These are phyloP conservation scores for Letharia lupina DNA, from an alignment of 495 filamentous ascomycete species.

Conservation along the genomic window DNA sequence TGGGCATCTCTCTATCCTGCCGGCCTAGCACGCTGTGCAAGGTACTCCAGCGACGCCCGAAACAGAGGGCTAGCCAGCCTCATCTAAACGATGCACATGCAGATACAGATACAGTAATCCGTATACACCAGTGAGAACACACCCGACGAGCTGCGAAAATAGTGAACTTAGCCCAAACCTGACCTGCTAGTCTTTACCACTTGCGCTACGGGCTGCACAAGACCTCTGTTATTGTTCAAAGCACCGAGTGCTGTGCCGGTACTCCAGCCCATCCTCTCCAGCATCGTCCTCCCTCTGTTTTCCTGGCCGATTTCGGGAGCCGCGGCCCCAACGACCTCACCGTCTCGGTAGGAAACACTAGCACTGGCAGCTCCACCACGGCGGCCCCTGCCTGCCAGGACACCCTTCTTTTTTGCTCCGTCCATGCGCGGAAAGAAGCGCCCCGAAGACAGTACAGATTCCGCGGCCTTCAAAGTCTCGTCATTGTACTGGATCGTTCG, in stretches of 20 bases:
- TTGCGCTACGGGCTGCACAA: constrained; percentile 75
- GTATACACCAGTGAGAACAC: constrained; percentile 6
- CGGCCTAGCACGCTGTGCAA: background rate
- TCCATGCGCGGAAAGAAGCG: constrained; percentile 40
- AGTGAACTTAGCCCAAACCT: constrained; percentile 60
- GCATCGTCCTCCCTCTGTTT: constrained; percentile 77
- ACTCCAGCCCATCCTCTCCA: constrained; percentile 98
- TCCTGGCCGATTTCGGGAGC: constrained; percentile 77
- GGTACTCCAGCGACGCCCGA: background rate
- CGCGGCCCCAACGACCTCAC: constrained; percentile 78
- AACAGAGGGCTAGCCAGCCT: background rate
- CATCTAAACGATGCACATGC: background rate
- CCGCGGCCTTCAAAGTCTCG: constrained; percentile 34
- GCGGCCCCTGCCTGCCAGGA: constrained; percentile 21
- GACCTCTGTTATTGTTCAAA: constrained; percentile 69
- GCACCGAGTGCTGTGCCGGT: constrained; percentile 81
- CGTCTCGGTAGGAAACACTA: constrained; percentile 61
- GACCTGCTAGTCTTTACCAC: constrained; percentile 79
- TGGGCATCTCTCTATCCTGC: background rate
- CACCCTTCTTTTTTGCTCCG: constrained; percentile 16
- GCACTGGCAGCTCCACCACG: constrained; percentile 35
- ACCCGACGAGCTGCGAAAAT: background rate
- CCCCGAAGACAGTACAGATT: constrained; percentile 33
- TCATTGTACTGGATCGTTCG: constrained; percentile 49
- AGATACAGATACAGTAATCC: background rate